Base-by-base conservation (phyloP, 73 alveolate genomes). In the Paramecium bursaria region DNA sequence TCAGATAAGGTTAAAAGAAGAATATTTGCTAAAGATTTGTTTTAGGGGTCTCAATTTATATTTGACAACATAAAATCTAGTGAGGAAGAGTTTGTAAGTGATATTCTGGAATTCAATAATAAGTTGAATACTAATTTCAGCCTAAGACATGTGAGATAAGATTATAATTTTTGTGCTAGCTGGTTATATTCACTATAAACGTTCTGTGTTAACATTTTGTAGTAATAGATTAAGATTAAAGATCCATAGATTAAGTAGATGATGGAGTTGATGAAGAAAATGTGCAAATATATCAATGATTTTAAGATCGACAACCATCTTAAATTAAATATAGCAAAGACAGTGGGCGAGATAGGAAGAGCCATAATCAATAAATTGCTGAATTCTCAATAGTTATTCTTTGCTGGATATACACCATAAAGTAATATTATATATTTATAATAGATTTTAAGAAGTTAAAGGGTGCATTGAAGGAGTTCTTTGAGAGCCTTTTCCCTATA, bases 401-500 rank as follows among this genome's bases (percentile, higher is more conserved):
- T 67, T 14, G 2, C 19, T 14, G 82, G 82, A 3, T 67, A 67
- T 21, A 39, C 53, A 9, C 82, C 82, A 9, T 21, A 67, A 42
- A 67, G n/a, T n/a, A n/a, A n/a, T n/a, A n/a, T n/a, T n/a, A n/a
- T n/a, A n/a, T n/a, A n/a, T n/a, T n/a, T n/a, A n/a, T n/a, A n/a
- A n/a, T n/a, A n/a, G n/a, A 67, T 67, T 47, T 25, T 7, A 67
- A 67, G 23, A 67, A 67, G 22, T 42, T 67, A 7, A 67, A 67
- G n/a, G 23, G 22, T 35, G 33, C 82, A 39, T 25, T 67, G 7
- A 67, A 67, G 22, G 82, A 67, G 6, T 67, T 67, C 23, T 67
- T 67, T 67, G 82, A 67, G 6, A 33, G 44, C 21, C 44, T 67
- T 39, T 67, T 67, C 10, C 82, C 82, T 21, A 42, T 67, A 6